phyloP scores from a whole-genome alignment of 169 alveolate genomes.

The Toxoplasma gondii region DNA sequence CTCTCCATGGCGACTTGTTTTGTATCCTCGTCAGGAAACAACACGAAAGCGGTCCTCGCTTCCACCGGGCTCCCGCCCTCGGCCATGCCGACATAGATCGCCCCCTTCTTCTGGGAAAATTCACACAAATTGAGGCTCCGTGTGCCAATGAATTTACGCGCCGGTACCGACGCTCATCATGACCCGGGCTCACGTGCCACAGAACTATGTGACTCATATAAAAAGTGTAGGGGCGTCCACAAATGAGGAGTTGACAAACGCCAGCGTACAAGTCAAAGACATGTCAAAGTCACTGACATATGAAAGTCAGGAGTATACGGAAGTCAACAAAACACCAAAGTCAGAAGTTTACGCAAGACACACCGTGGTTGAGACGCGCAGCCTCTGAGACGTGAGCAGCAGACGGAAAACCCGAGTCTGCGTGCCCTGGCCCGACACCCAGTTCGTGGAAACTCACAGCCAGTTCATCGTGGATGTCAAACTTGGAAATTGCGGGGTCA shows the following conservation, averaged over 20 bases:
- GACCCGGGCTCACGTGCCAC: neutral
- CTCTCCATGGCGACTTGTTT: constrained; percentile 9
- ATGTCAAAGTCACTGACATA: too few species aligned
- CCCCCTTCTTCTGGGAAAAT: neutral
- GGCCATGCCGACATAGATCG: constrained; percentile 16
- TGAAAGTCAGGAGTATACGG: too few species aligned
- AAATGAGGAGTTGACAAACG: too few species aligned
- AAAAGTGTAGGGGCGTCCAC: too few species aligned
- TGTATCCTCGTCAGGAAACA: neutral
- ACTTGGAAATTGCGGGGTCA: constrained; percentile 1
- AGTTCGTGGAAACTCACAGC: neutral
- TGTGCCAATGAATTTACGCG: neutral
- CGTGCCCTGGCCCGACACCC: too few species aligned
- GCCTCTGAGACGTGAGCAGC: too few species aligned
- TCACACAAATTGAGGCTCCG: neutral
- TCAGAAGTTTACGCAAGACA: too few species aligned
- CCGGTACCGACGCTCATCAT: neutral
- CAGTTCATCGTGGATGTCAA: constrained; percentile 23
- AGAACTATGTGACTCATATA: too few species aligned
- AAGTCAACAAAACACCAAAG: too few species aligned
- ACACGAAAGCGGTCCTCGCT: constrained; percentile 7
- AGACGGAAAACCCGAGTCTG: too few species aligned
- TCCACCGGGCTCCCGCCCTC: constrained; percentile 16
- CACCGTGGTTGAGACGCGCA: too few species aligned
- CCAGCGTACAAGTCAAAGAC: too few species aligned